These are phyloP conservation scores for Adansonia madagascariensis DNA, from an alignment of 441 rosid species.

Conservation along the genomic window DNA sequence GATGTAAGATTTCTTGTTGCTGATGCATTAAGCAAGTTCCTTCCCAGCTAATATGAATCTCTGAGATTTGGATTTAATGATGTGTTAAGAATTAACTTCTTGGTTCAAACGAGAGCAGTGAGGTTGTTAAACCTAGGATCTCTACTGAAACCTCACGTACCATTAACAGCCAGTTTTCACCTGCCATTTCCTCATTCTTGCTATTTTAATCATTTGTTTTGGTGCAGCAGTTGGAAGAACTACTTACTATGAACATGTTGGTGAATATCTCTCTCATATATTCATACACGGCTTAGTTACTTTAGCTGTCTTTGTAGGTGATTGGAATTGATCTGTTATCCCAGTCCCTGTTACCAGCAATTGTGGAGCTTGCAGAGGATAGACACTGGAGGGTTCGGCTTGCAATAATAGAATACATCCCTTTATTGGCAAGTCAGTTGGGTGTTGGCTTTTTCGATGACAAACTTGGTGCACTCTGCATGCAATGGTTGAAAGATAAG, in stretches of 20 bases:
- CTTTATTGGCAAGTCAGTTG: constrained; percentile 78
- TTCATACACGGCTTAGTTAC: neutral
- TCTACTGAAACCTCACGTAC: neutral
- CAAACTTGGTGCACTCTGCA: constrained; percentile 96
- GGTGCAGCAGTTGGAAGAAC: constrained; percentile 8
- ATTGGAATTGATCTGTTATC: constrained; percentile 82
- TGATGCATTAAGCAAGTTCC: neutral
- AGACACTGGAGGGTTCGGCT: constrained; percentile 88
- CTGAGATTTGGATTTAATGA: constrained; percentile 5
- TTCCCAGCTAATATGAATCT: neutral
- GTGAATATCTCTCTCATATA: neutral
- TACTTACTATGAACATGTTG: neutral
- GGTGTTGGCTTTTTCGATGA: constrained; percentile 98
- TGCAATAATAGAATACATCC: constrained; percentile 85
- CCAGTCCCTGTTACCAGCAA: constrained; percentile 79
- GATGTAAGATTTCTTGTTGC: neutral
- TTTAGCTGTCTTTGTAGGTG: constrained; percentile 44
- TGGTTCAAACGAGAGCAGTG: neutral
- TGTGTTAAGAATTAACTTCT: neutral
- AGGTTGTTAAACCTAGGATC: neutral
- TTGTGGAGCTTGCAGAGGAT: constrained; percentile 89
- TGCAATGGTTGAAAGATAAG: constrained; percentile 94
- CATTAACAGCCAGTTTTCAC: neutral
- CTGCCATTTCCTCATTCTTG: neutral
- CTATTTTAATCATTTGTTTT: neutral